Evolutionary conservation across 345 rosid species (phyloP).

Genomic region (Gossypium longicalyx): DNA sequence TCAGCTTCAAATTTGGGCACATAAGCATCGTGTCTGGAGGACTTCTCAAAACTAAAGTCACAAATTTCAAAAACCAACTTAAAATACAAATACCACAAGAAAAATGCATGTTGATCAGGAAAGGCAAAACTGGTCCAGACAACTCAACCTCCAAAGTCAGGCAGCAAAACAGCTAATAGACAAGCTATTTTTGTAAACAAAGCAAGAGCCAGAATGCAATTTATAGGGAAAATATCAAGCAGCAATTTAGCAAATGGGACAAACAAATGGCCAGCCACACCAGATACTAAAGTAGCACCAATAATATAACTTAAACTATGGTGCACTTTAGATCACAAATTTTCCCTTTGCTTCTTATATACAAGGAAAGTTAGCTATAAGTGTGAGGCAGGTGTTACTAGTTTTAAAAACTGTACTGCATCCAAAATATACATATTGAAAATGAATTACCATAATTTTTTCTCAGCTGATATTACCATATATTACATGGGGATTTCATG

Average conservation of each 20-base stretch:
- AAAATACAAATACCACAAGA: constrained; percentile 5
- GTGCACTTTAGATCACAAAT: neutral
- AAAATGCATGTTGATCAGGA: neutral
- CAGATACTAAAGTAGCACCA: neutral
- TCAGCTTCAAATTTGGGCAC: constrained; percentile 88
- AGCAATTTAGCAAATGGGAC: neutral
- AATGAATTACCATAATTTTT: neutral
- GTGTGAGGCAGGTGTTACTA: neutral
- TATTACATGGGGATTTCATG: neutral
- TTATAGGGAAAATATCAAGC: neutral
- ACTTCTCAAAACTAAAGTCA: constrained; percentile 74
- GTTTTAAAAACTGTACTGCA: neutral
- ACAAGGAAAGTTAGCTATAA: neutral
- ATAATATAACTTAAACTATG: neutral
- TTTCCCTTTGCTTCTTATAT: neutral
- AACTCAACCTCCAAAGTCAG: neutral
- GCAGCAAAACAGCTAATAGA: neutral
- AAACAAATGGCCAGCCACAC: neutral
- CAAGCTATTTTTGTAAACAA: neutral
- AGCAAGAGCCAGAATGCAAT: neutral
- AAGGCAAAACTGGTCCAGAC: neutral
- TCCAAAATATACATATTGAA: neutral
- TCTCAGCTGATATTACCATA: neutral
- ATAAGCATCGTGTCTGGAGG: constrained; percentile 69
- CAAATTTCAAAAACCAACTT: constrained; percentile 13